Evolutionary conservation across 1,284 basidiomycete genomes (phyloP).

Genomic region (Cutaneotrichosporon dermatis): DNA sequence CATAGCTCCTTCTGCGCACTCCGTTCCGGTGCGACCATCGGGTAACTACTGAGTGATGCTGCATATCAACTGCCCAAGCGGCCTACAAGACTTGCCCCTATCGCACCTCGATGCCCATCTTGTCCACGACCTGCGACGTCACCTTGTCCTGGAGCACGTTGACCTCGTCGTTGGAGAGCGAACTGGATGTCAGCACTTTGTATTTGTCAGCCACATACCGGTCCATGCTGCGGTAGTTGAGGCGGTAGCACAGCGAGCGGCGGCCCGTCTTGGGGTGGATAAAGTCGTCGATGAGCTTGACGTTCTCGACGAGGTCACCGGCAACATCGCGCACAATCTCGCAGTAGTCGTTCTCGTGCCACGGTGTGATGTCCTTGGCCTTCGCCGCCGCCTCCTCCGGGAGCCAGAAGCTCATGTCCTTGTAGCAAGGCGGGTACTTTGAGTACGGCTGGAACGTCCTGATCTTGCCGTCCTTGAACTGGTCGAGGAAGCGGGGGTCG

Average conservation of each 20-base stretch:
- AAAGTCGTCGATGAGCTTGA: conserved; percentile 86
- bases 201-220: conserved; percentile 53
- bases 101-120: conserved; percentile 53
- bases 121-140: conserved; percentile 44
- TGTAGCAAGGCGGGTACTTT: conserved; percentile 80
- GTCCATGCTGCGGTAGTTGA: conserved; percentile 97
- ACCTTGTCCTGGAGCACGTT: conserved; percentile 65
- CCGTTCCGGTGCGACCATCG: no score
- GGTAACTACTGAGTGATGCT: background rate
- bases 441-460: conserved; percentile 81
- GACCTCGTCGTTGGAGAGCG: conserved; percentile 83
- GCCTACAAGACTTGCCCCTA: conserved; percentile 15
- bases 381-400: conserved; percentile 42
- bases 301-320: conserved; percentile 87
- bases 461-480: conserved; percentile 75
- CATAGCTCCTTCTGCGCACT: no score
- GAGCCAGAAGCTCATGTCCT: conserved; percentile 90
- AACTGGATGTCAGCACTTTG: conserved; percentile 52
- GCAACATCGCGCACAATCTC: conserved; percentile 89
- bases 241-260: conserved; percentile 78
- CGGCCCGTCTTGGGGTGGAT: conserved; percentile 81
- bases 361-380: conserved; percentile 26
- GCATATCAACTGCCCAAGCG: background rate
- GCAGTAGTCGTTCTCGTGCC: conserved; percentile 96
- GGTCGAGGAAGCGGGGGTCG: conserved; percentile 80